Percentiles rank a stretch among this genome's conserved stretches.
Evolutionary conservation across 2,329 filamentous ascomycete genomes (phyloP).

Genomic region (Cladophialophora bantiana): DNA sequence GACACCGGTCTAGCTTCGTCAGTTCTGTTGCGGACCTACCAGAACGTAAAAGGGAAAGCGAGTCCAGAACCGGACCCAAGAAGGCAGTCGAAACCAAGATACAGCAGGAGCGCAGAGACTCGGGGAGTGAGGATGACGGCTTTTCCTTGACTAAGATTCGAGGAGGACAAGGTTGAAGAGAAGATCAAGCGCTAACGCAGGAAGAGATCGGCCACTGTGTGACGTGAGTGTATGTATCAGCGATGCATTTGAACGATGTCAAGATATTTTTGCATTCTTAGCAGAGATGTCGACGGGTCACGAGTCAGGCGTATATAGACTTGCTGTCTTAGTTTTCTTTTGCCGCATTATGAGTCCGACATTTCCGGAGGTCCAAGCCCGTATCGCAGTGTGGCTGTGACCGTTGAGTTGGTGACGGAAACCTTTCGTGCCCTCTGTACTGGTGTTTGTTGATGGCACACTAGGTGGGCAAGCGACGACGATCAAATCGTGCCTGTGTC

Average conservation of each 20-base stretch:
- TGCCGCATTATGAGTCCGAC: not conserved
- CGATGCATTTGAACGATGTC: not conserved
- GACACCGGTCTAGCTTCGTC: slow-evolving; percentile 55
- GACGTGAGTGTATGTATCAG: not conserved
- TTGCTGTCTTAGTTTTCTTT: not conserved
- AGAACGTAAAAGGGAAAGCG: slow-evolving; percentile 51
- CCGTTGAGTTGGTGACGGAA: not conserved
- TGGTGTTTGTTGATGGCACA: not conserved
- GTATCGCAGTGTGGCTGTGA: not conserved
- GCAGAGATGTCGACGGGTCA: not conserved
- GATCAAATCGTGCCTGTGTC: not conserved
- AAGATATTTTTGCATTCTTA: not conserved
- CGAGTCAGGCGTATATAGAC: not conserved
- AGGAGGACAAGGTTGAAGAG: slow-evolving; percentile 32
- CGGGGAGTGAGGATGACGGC: slow-evolving; percentile 46
- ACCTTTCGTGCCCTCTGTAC: no score
- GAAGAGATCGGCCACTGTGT: not conserved
- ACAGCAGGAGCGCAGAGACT: slow-evolving; percentile 43
- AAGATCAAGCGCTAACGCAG: slow-evolving; percentile 6
- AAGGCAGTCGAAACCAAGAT: slow-evolving; percentile 35
- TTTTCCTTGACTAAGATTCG: slow-evolving; percentile 51
- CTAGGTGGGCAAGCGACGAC: not conserved
- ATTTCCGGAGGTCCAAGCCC: not conserved
- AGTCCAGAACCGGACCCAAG: slow-evolving; percentile 44
- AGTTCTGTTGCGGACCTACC: slow-evolving; percentile 53